Conservation (phyloP, 2,329 filamentous ascomycete species). For the Xenosphaeropsis pyriputrescens region DNA sequence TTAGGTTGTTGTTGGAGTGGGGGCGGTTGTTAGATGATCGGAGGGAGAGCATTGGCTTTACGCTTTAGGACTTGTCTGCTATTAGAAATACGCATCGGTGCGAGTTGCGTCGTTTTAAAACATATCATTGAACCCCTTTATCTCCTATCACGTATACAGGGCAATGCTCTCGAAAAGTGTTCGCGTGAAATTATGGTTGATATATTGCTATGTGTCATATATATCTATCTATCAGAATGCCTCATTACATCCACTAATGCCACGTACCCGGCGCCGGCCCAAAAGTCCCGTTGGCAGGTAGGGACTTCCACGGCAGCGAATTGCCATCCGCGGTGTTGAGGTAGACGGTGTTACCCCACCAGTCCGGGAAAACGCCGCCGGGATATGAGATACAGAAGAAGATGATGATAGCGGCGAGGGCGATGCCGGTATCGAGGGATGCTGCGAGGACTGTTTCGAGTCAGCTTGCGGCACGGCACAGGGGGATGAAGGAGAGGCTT, state of each 20-base stretch:
- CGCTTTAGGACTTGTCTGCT: no score
- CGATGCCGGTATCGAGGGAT: conserved; percentile 54
- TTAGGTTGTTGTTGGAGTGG: conserved; percentile 35
- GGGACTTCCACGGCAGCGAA: conserved; percentile 4
- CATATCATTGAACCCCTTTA: no score
- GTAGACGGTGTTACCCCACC: conserved; percentile 39
- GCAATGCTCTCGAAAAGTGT: no score
- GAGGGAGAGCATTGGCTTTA: conserved; percentile 21
- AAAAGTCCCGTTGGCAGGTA: conserved; percentile 8
- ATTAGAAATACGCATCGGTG: no score
- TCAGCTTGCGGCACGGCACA: conserved; percentile 51
- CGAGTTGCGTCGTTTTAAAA: no score
- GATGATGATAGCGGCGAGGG: conserved; percentile 50
- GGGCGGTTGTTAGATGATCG: conserved; percentile 24
- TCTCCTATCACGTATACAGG: no score
- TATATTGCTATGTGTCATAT: no score
- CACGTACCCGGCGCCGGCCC: conserved; percentile 4
- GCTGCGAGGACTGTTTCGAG: conserved; percentile 28
- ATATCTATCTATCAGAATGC: no score
- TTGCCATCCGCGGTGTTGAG: conserved; percentile 11
- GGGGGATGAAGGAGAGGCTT: conserved; percentile 54
- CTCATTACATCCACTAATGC: conserved; percentile 1
- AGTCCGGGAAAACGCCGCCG: conserved; percentile 40
- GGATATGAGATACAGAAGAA: conserved; percentile 54
- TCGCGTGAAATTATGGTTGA: no score